These are phyloP conservation scores for Pythium rhizo-oryzae DNA, from an alignment of 352 stramenopile species.

Conservation along the genomic window DNA sequence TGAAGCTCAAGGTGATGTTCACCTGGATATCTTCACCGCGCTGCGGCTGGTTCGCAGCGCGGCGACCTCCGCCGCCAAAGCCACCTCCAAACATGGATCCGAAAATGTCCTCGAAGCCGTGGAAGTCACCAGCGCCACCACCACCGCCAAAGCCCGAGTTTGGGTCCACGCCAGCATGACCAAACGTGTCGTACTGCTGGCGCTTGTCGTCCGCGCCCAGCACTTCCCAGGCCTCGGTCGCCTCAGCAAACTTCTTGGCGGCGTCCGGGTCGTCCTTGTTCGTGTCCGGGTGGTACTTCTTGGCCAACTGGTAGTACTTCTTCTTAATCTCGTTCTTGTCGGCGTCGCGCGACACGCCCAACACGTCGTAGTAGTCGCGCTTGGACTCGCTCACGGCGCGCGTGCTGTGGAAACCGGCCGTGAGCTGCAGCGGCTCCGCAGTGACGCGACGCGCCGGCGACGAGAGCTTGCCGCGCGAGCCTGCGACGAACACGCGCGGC, in stretches of 20 bases:
- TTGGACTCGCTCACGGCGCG: conserved; percentile 62
- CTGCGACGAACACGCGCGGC: background rate
- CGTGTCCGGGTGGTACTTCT: conserved; percentile 98
- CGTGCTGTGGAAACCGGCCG: conserved; percentile 69
- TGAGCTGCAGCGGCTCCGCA: conserved; percentile 19
- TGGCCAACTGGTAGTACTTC: conserved; percentile 96
- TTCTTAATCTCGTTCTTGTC: conserved; percentile 98
- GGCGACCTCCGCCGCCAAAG: conserved; percentile 73
- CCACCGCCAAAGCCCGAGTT: conserved; percentile 74
- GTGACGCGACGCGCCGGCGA: background rate
- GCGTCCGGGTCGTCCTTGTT: conserved; percentile 94
- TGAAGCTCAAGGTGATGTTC: conserved; percentile 93
- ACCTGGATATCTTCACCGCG: conserved; percentile 95
- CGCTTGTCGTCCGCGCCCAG: conserved; percentile 93
- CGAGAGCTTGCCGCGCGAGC: background rate
- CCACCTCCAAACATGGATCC: conserved; percentile 77
- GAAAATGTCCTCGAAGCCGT: conserved; percentile 91
- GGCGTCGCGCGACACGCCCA: conserved; percentile 89
- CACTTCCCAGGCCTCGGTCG: conserved; percentile 94
- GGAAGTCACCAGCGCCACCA: conserved; percentile 50
- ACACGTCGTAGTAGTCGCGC: conserved; percentile 97
- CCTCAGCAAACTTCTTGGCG: conserved; percentile 93
- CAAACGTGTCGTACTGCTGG: conserved; percentile 94
- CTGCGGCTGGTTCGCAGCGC: conserved; percentile 70
- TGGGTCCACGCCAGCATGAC: conserved; percentile 94